Base-by-base conservation (phyloP, 345 rosid species). In the Populus alba region DNA sequence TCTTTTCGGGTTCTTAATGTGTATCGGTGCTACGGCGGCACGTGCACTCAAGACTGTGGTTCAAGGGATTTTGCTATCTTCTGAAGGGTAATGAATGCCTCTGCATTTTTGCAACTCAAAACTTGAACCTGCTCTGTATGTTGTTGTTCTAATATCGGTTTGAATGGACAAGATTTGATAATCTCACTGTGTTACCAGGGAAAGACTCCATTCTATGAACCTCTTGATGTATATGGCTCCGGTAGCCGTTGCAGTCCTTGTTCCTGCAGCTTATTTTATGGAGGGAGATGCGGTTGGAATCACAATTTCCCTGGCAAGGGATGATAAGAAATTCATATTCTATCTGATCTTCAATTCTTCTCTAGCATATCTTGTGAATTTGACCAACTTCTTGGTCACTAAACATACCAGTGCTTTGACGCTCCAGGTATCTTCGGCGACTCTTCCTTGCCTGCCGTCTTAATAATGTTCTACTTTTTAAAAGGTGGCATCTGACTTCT, bases 191-290 rank as follows among this genome's bases (percentile, higher is more conserved):
- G 68, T 76, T 39, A 0, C 35, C 85, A 86, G 90, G 78, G 90
- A 88, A 77, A 86, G 63, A 75, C 90, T 86, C 3, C 84, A 86
- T 62, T 86, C 90, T 25, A 84, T 88, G 88, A 88, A 88, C 86
- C 84, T 88, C 53, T 80, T 88, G 25, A 77, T 88, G 87, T 88
- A 82, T 81, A 88, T 88, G 90, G 86, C 88, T 38, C 90, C 88
- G 8, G 82, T 88, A 45, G 88, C 90, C 23, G 87, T 81, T 12
- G 63, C 70, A 9, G 78, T 73, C 78, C 90, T 88, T 37, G 67
- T 86, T 53, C 90, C 90, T 25, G 35, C 76, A 17, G 78, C 84
- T 25, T 9, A 83, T 9, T 62, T 76, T 1, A 84, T 82, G 87
- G 88, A 88, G 79, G 62, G 62, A 62, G 77, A 79, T 41, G 90